Base-by-base conservation (phyloP, 176 grass and related monocot species). In the Oryza australiensis region DNA sequence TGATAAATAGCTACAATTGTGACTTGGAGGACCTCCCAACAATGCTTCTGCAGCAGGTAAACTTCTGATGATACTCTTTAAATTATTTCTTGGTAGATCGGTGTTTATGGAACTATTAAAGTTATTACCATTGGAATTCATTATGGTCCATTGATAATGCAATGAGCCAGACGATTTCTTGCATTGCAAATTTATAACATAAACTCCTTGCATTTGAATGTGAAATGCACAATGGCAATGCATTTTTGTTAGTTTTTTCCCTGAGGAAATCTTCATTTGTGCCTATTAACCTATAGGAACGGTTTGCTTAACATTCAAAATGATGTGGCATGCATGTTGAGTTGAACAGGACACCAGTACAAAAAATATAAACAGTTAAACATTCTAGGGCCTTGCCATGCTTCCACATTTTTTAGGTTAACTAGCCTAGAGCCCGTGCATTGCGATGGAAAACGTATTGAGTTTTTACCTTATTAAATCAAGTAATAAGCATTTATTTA, bases 1-100 rank as follows among this genome's bases (percentile, higher is more conserved):
- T 84, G 51, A 72, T 98, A 71, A 93, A 89, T 45, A 84, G 64
- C 86, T 95, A 93, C 82, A 92, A 72, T 42, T 95, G 96, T 82
- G 96, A 98, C 79, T 85, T 98, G 76, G 93, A 98, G 78, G 93
- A 98, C 84, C 91, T 98, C 34, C 83, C 96, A 26, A 93, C 92
- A 82, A 87, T 98, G 86, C 84, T 98, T 90, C 89, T 98, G 48
- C 92, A 98, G 76, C 95, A 98, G 95, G 92, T 98, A 80, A 82
- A 75, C 73, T 15, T 51, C 20, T 12, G 35, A 74, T 85, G 22
- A 68, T 68, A 75, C 18, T 29, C 22, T 49, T 40, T 35, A 5
- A 68, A 26, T 66, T 77, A 66, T 66, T 22, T 9, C 34, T 55
- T 37, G n/a, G 7, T 3, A 23, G 32, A 37, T 59, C 13, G 11